These are phyloP conservation scores for Picea sitchensis DNA, from an alignment of 75 land plant species.

Conservation along the genomic window DNA sequence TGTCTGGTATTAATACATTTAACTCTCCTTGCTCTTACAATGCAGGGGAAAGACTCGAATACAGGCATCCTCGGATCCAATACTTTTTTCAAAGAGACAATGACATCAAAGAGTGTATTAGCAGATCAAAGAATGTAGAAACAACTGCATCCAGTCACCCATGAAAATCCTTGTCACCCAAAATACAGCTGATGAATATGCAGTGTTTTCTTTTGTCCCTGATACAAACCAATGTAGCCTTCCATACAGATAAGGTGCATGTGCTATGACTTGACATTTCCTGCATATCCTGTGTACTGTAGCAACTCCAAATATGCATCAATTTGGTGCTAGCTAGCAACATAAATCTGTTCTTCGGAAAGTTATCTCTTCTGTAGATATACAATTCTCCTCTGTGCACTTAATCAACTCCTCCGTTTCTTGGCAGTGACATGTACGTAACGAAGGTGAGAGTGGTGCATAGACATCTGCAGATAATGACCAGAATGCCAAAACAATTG, in stretches of 20 bases:
- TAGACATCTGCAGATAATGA: slow-evolving; percentile 23
- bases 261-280: background rate
- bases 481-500: background rate
- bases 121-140: background rate
- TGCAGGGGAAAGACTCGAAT: background rate
- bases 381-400: slow-evolving; percentile 29
- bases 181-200: background rate
- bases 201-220: background rate
- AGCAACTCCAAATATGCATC: background rate
- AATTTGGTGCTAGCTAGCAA: slow-evolving; percentile 6
- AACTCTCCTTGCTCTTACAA: background rate
- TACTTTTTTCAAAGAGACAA: background rate
- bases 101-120: background rate
- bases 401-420: slow-evolving; percentile 34
- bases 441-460: slow-evolving; percentile 40
- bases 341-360: slow-evolving; percentile 28
- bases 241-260: background rate
- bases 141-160: background rate
- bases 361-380: slow-evolving; percentile 32
- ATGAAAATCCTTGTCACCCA: background rate
- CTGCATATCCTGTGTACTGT: background rate
- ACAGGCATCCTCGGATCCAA: background rate
- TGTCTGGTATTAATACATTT: background rate
- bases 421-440: slow-evolving; percentile 30
- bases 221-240: background rate